phyloP scores from a whole-genome alignment of 345 rosid genomes.

The Cardamine occulta region DNA sequence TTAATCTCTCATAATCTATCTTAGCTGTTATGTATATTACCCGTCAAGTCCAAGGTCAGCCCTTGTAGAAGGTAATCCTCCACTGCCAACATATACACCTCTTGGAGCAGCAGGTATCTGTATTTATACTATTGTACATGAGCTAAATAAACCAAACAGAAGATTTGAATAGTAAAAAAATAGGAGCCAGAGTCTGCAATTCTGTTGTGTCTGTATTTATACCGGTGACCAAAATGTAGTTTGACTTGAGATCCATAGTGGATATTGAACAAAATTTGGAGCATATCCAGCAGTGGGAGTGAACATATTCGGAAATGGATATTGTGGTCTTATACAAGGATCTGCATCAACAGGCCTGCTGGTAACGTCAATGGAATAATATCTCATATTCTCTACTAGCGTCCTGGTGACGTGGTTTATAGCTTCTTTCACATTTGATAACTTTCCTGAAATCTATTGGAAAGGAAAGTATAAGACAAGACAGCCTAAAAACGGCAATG shows the following conservation, averaged over 20 bases:
- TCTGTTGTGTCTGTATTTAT: not conserved
- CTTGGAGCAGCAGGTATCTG: not conserved
- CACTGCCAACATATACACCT: not conserved
- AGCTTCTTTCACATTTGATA: conserved; percentile 59
- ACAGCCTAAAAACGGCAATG: too few relatives aligned
- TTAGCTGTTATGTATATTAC: not conserved
- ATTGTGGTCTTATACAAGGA: not conserved
- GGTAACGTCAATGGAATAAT: conserved; percentile 44
- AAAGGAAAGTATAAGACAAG: conserved; percentile 18
- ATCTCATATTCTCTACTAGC: conserved; percentile 16
- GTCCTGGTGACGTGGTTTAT: conserved; percentile 60
- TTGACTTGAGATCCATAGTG: not conserved
- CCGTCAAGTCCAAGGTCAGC: not conserved
- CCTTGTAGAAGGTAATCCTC: not conserved
- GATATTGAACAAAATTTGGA: not conserved
- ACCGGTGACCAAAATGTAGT: not conserved
- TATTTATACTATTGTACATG: not conserved
- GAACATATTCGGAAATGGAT: not conserved
- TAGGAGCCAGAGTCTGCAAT: too few relatives aligned
- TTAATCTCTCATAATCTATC: not conserved
- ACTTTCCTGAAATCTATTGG: conserved; percentile 72
- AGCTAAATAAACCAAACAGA: not conserved
- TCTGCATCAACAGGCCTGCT: conserved; percentile 38
- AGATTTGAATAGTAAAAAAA: not conserved
- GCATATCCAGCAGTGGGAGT: not conserved